These are phyloP conservation scores for Aspergillus sergii DNA, from an alignment of 2,329 filamentous ascomycete genomes.

Conservation along the genomic window DNA sequence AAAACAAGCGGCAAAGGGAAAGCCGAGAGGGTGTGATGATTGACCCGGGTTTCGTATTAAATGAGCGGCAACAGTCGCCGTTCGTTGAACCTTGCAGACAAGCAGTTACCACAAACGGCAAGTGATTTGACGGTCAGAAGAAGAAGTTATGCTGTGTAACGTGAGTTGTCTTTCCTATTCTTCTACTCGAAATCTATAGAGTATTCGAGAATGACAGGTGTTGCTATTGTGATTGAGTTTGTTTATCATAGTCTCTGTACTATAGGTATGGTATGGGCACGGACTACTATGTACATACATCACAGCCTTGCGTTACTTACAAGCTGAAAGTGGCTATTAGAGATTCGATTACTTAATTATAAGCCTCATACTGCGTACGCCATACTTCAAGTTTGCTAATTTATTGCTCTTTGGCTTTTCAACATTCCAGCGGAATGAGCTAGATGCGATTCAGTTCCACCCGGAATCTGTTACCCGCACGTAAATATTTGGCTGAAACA, in stretches of 20 bases:
- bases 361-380: not conserved
- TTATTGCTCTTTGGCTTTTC: not conserved
- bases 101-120: not conserved
- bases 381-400: not conserved
- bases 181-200: not conserved
- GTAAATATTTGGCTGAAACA: not conserved
- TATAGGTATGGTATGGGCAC: too few relatives aligned
- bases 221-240: constrained; percentile 1
- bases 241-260: not conserved
- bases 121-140: not conserved
- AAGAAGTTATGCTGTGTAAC: not conserved
- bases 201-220: not conserved
- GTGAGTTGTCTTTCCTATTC: not conserved
- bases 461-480: not conserved
- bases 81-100: constrained; percentile 6
- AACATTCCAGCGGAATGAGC: not conserved
- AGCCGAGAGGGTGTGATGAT: constrained; percentile 1
- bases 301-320: too few relatives aligned
- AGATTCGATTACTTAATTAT: not conserved
- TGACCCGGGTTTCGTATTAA: not conserved
- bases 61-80: not conserved
- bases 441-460: not conserved
- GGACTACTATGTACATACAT: too few relatives aligned
- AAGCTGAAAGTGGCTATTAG: too few relatives aligned
- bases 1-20: constrained; percentile 11